Base-by-base conservation (phyloP, 2,329 filamentous ascomycete genomes). In the Amesomyces nigricolor region DNA sequence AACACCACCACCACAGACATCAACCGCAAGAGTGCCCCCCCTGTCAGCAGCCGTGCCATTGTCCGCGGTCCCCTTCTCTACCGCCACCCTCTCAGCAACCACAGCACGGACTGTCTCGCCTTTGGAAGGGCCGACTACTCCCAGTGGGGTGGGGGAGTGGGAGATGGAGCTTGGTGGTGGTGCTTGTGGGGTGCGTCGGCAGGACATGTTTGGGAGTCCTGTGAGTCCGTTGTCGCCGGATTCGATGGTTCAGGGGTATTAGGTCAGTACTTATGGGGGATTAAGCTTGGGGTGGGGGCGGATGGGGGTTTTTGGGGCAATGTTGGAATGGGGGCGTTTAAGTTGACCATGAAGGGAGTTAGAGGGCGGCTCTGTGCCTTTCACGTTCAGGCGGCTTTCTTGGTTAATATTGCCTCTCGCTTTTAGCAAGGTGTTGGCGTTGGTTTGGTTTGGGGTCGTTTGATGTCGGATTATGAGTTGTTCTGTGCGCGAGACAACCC, bases 151-250 rank as follows among this genome's bases (percentile, higher is more conserved):
- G 32, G 37, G 30, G 37, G 35, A 40, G 39, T 37, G 38, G 44
- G 58, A 53, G 2, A 47, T 53, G 47, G 44, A 57, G 8, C 46
- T 57, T 38, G 46, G 22, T 26, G 22, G 22, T 5, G 22, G 22
- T 26, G 22, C 4, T 26, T 26, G 22, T 6, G 22, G 22, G 22
- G 22, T 26, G 22, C 22, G 22, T 26, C 6, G 22, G 22, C 22
- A 26, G 51, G 19, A 53, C 56, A 19, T 49, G 47, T 17, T 57
- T 8, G 57, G 54, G 3, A 58, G 52, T 13, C 54, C 56, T 14
- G 47, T 58, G 9, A 59, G 54, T 35, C 59, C 61, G 49, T 11
- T 60, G 56, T 53, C 54, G 49, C 54, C 56, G 16, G 19, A 38
- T 44, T 19, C 40, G 44, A 51, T 35, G 29, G 54, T 29, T 26